Percentiles rank a stretch among this genome's conserved stretches.
These are phyloP conservation scores for Pistacia atlantica DNA, from an alignment of 345 rosid species.

Conservation along the genomic window DNA sequence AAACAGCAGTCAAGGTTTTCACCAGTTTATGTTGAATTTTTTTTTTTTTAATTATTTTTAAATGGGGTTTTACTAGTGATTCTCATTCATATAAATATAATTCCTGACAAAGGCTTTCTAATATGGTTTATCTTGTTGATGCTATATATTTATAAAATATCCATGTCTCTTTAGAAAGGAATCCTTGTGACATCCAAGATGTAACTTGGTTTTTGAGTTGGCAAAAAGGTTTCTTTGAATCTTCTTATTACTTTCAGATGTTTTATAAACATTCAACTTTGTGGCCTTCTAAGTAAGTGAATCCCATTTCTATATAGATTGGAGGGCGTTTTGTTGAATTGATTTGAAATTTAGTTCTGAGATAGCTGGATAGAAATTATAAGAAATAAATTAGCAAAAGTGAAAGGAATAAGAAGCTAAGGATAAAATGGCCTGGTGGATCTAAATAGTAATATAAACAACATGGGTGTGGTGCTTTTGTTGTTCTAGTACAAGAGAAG, in stretches of 20 bases:
- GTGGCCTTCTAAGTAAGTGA: neutral
- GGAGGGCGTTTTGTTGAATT: neutral
- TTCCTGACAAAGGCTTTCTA: neutral
- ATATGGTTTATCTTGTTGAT: neutral
- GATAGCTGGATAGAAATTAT: neutral
- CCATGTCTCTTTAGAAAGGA: neutral
- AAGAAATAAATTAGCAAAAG: neutral
- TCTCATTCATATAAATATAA: neutral
- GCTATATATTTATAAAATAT: neutral
- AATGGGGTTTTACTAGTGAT: neutral
- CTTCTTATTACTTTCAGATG: neutral
- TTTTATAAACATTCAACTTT: neutral
- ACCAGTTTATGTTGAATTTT: neutral
- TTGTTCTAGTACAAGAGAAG: neutral
- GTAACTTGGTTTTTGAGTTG: neutral
- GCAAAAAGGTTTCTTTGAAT: constrained; percentile 2
- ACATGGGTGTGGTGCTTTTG: neutral
- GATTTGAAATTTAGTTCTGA: constrained; percentile 1
- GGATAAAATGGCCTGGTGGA: neutral
- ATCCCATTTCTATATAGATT: neutral
- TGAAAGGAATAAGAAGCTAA: neutral
- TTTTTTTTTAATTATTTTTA: no score
- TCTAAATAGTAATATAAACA: neutral
- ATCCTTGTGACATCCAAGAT: neutral
- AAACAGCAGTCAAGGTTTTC: neutral